Evolutionary conservation across 495 filamentous ascomycete species (phyloP).

Genomic region (Daldinia loculata): DNA sequence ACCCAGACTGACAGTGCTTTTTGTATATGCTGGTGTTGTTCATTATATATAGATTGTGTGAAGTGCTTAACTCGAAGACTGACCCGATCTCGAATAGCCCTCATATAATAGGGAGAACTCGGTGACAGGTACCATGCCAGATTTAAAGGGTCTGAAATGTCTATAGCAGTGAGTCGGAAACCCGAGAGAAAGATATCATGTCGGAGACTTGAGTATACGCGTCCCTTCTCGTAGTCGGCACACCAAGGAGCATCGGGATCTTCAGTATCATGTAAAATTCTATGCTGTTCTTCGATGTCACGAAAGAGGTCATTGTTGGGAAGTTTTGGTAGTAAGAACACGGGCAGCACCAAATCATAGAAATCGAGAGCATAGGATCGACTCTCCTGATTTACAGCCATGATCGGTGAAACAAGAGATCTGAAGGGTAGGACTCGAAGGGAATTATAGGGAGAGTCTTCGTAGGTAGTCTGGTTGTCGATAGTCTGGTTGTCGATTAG

Average conservation of each 20-base stretch:
- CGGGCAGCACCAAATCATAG: not conserved
- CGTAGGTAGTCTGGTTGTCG: not conserved
- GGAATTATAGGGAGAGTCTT: not conserved
- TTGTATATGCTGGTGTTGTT: not conserved
- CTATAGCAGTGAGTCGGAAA: not conserved
- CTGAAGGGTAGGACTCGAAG: conserved; percentile 1
- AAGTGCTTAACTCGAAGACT: no score
- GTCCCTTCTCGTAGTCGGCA: no score
- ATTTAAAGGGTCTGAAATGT: no score
- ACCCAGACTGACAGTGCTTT: not conserved
- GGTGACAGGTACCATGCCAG: no score
- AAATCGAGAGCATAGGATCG: conserved; percentile 1
- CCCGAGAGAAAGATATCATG: conserved; percentile 1
- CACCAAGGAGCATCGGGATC: no score
- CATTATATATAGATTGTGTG: no score
- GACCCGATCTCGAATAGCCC: not conserved
- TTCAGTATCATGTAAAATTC: not conserved
- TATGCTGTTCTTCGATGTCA: not conserved
- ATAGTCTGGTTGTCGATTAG: not conserved
- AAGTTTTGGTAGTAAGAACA: no score
- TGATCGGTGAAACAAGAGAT: conserved; percentile 12
- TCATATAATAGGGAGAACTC: no score
- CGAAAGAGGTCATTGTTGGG: no score
- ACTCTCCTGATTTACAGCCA: conserved; percentile 8
- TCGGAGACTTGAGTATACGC: not conserved